Evolutionary conservation across 2,329 filamentous ascomycete species (phyloP).

Genomic region (Akanthomyces lecanii): DNA sequence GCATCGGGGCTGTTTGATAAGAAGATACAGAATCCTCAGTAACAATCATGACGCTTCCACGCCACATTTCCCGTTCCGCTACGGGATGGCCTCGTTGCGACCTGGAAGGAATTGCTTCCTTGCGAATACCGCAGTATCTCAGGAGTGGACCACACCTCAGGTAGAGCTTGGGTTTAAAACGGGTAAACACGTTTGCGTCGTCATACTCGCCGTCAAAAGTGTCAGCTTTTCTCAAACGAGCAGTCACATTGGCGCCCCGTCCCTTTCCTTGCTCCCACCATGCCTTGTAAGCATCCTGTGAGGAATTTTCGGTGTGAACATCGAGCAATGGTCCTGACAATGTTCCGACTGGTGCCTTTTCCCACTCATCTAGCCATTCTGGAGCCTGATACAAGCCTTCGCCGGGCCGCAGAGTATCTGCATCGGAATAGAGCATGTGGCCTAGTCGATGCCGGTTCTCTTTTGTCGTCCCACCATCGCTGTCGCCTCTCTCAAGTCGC

Average conservation of each 20-base stretch:
- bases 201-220: constrained; percentile 66
- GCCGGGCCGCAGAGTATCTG: constrained; percentile 42
- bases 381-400: constrained; percentile 56
- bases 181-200: constrained; percentile 58
- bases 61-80: constrained; percentile 74
- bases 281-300: constrained; percentile 49
- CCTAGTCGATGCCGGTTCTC: constrained; percentile 35
- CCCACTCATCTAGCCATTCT: constrained; percentile 68
- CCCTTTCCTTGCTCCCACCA: constrained; percentile 71
- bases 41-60: constrained; percentile 93
- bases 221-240: constrained; percentile 53
- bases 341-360: constrained; percentile 59
- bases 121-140: constrained; percentile 79
- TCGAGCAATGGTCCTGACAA: constrained; percentile 58
- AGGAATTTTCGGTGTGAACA: constrained; percentile 39
- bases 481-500: constrained; percentile 29
- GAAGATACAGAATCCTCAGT: constrained; percentile 80
- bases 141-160: constrained; percentile 88
- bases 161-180: constrained; percentile 78
- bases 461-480: constrained; percentile 26
- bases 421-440: constrained; percentile 40
- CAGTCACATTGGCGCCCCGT: constrained; percentile 42
- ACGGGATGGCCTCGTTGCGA: constrained; percentile 25
- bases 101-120: constrained; percentile 47
- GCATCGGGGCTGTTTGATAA: constrained; percentile 71